Evolutionary conservation across 1,284 basidiomycete species (phyloP).

Genomic region (Coniophora puteana): DNA sequence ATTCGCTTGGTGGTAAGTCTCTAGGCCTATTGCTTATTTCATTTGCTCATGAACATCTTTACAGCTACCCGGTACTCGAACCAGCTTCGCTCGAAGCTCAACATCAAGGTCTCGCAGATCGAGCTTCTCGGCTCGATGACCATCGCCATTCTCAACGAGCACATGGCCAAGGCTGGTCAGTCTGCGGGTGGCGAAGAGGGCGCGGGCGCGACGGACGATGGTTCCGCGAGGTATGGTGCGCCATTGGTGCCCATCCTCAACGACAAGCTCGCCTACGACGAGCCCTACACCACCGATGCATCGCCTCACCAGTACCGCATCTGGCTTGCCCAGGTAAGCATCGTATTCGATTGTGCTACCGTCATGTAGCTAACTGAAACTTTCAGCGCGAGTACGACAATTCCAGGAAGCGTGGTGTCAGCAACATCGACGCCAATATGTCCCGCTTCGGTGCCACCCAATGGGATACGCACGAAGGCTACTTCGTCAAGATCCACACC

Average conservation of each 20-base stretch:
- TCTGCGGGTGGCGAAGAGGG: slow-evolving; percentile 4
- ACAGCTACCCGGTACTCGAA: slow-evolving; percentile 26
- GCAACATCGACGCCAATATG: slow-evolving; percentile 1
- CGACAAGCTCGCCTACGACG: slow-evolving; percentile 25
- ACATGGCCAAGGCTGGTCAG: slow-evolving; percentile 14
- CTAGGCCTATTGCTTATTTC: background rate
- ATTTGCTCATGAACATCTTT: background rate
- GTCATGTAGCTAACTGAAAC: background rate
- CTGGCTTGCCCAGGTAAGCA: slow-evolving; percentile 25
- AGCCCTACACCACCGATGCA: slow-evolving; percentile 24
- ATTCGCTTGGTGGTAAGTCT: slow-evolving; percentile 24
- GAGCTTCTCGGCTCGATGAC: slow-evolving; percentile 28
- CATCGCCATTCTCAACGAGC: slow-evolving; percentile 19
- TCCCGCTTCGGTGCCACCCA: slow-evolving; percentile 15
- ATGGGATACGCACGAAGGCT: slow-evolving; percentile 26
- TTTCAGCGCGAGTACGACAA: slow-evolving; percentile 19
- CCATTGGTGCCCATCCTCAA: slow-evolving; percentile 25
- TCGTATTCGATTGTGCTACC: background rate
- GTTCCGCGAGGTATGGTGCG: slow-evolving; percentile 23
- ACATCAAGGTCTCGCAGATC: slow-evolving; percentile 26
- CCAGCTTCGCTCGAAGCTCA: slow-evolving; percentile 21
- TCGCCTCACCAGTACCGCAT: slow-evolving; percentile 28
- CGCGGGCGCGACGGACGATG: slow-evolving; percentile 15
- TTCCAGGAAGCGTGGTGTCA: background rate
- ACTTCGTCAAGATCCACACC: slow-evolving; percentile 17